Evolutionary conservation across 1,139 yeast genomes (phyloP).

Genomic region (Geotrichum aggregatum): DNA sequence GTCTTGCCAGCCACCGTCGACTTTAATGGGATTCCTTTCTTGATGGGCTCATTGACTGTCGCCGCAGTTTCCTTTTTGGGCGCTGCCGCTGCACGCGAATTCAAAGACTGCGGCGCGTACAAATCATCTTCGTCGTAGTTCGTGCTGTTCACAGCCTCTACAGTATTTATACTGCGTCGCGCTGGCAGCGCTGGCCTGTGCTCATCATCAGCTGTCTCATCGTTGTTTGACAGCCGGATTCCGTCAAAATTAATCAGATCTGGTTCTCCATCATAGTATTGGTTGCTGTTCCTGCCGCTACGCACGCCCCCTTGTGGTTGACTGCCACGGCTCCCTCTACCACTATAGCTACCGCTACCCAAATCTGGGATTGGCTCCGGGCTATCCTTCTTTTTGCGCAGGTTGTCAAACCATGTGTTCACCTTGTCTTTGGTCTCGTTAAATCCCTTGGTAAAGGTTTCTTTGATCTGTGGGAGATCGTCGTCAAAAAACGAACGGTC

Average conservation of each 20-base stretch:
- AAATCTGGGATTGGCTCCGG: conserved; percentile 27
- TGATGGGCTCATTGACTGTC: conserved; percentile 22
- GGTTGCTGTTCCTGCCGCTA: conserved; percentile 15
- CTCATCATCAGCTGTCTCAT: background rate
- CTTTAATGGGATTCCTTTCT: conserved; percentile 56
- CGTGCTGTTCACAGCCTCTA: background rate
- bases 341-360: conserved; percentile 27
- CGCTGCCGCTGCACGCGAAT: conserved; percentile 31
- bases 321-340: conserved; percentile 16
- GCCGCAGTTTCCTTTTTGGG: conserved; percentile 10
- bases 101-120: background rate
- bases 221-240: conserved; percentile 9
- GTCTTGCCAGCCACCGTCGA: conserved; percentile 50
- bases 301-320: conserved; percentile 4
- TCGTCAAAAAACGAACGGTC: conserved; percentile 49
- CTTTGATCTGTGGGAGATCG: conserved; percentile 62
- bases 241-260: conserved; percentile 27
- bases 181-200: background rate
- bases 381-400: conserved; percentile 53
- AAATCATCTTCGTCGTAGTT: conserved; percentile 2
- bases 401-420: conserved; percentile 74
- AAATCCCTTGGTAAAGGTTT: conserved; percentile 67
- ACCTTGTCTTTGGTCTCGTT: conserved; percentile 80
- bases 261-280: conserved; percentile 20
- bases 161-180: background rate